Evolutionary conservation across 2,329 filamentous ascomycete genomes (phyloP), one percentile per base, ranked within the genome.

Genomic region (Diplodia scrobiculata): DNA sequence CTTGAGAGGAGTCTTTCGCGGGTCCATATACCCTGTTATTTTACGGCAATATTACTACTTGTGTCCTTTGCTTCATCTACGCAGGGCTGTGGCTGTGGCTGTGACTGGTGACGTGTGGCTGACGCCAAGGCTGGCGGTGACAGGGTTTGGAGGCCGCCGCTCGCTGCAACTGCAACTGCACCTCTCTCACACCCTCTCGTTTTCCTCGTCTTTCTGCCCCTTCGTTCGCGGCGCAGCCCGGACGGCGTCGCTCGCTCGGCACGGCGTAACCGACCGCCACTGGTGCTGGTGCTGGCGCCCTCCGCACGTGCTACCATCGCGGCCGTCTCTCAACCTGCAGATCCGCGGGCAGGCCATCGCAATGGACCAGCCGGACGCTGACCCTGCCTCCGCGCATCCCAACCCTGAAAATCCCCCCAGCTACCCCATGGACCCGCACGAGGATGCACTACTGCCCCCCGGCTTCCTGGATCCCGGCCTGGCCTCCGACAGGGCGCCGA

Each of bases 1-100:
- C 55, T 21, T 32, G 63, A 45, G 62, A 48, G 63, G 63, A 58
- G 63, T 65, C 52, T 55, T 58, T 54, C 41, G 63, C 51, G 63
- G 63, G 63, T 65, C 47, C 32, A 55, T 27, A 65, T 65, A 65
- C 63, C 63, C 63, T 65, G 11, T 62, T 50, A 50, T 47, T 29
- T 62, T 48, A 32, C 17, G 27, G 58, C 27, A 62, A 62, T 62
- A 62, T n/a, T 47, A 62, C 25, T 50, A 50, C 21, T 38, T 17
- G 21, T 27, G 53, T 34, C 27, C 38, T 50, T 21, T 50, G 34
- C 27, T 17, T 19, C 41, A 21, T 19, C n/a, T n/a, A 10, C 21
- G 19, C 13, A 36, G 34, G 34, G 34, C 34, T 36, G 34, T 3
- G 7, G 34, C 34, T 36, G 34, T 32, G 5, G 21, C 54, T 17